Percentiles rank a stretch among this genome's conserved stretches.
Evolutionary conservation across 148 eudicot genomes (phyloP).

Genomic region (Vaccinium darrowii): DNA sequence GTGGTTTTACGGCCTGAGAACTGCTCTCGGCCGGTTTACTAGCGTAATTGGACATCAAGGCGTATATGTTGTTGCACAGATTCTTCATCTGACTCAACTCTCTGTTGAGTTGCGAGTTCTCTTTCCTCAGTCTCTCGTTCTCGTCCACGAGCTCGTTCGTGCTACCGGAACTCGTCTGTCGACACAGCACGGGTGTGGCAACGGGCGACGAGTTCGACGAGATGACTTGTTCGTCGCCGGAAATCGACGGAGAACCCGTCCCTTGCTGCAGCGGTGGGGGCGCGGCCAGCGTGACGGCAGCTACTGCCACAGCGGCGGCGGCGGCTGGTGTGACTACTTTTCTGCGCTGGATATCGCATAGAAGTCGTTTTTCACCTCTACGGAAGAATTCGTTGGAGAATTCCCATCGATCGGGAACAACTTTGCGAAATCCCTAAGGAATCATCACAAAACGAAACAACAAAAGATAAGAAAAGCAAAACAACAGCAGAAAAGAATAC

Average conservation of each 20-base stretch:
- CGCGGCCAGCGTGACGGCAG: slow-evolving; percentile 19
- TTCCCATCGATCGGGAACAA: slow-evolving; percentile 92
- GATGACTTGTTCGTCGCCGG: slow-evolving; percentile 71
- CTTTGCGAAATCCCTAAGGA: slow-evolving; percentile 84
- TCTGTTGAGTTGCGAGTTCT: slow-evolving; percentile 56
- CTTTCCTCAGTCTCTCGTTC: slow-evolving; percentile 65
- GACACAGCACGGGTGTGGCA: slow-evolving; percentile 18
- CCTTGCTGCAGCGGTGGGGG: background rate
- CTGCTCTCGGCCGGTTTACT: background rate
- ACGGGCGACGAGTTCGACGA: slow-evolving; percentile 64
- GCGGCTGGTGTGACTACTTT: slow-evolving; percentile 34
- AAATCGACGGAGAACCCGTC: slow-evolving; percentile 46
- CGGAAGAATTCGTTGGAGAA: slow-evolving; percentile 73
- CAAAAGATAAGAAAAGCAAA: background rate
- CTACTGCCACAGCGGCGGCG: background rate
- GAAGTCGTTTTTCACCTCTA: slow-evolving; percentile 60
- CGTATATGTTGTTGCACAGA: slow-evolving; percentile 63
- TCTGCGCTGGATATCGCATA: slow-evolving; percentile 79
- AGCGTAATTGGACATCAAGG: slow-evolving; percentile 57
- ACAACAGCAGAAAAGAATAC: background rate
- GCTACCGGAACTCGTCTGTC: slow-evolving; percentile 22
- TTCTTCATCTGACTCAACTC: slow-evolving; percentile 73
- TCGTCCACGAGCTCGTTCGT: slow-evolving; percentile 54
- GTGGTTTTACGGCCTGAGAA: slow-evolving; percentile 20
- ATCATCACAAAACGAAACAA: background rate